phyloP scores from a whole-genome alignment of 202 grass and related monocot species.

The Panicum hallii region DNA sequence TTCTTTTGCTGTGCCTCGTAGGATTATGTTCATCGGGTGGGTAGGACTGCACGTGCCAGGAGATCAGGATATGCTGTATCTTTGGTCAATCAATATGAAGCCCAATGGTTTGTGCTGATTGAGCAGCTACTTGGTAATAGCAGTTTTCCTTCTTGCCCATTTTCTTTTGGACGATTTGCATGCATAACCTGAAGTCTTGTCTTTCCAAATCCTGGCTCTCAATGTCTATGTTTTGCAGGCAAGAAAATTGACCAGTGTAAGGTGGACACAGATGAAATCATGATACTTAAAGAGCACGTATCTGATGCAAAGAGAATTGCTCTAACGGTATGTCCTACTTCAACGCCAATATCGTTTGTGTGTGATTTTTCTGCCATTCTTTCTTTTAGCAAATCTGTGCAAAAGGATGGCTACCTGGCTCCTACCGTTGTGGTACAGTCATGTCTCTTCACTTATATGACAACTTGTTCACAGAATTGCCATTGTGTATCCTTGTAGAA shows the following conservation, averaged over 20 bases:
- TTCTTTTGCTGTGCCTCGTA: too few species aligned
- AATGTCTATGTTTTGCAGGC: slow-evolving; percentile 40
- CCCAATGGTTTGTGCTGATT: slow-evolving; percentile 72
- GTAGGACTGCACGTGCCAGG: slow-evolving; percentile 65
- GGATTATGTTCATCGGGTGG: too few species aligned
- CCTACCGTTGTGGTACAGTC: neutral
- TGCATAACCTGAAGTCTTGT: neutral
- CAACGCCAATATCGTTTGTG: neutral
- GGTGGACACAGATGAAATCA: slow-evolving; percentile 59
- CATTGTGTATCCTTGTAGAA: neutral
- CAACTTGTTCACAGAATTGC: neutral
- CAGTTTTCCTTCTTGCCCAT: neutral
- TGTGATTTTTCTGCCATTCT: neutral
- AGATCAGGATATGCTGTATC: slow-evolving; percentile 81
- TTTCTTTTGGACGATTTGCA: neutral
- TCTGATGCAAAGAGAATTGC: slow-evolving; percentile 76
- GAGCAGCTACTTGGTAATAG: slow-evolving; percentile 74
- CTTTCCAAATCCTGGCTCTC: neutral
- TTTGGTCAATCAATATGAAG: slow-evolving; percentile 88
- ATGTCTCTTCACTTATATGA: neutral
- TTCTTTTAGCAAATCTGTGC: neutral
- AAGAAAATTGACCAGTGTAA: slow-evolving; percentile 51
- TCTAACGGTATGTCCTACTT: slow-evolving; percentile 50
- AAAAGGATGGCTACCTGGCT: neutral
- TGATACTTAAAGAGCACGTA: slow-evolving; percentile 55